Evolutionary conservation across 768 basidiomycete genomes (phyloP), one percentile per base, ranked within the genome.

Genomic region (Amanita muscaria): DNA sequence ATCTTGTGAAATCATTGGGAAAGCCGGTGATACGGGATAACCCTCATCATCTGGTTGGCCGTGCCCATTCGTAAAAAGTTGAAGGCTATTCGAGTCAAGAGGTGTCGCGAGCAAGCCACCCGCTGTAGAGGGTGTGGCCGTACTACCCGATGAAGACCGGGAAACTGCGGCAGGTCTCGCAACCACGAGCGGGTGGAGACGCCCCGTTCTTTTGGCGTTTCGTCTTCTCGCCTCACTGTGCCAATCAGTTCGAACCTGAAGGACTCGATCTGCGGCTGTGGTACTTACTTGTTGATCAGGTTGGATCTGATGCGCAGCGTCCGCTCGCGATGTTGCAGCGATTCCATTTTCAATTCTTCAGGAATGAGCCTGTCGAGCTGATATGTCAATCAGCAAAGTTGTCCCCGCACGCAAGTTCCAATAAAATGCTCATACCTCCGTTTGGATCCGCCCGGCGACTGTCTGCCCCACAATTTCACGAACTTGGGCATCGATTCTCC

Each of bases 401-500:
- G n/a, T n/a, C n/a, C n/a, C n/a, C n/a, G n/a, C n/a, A n/a, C n/a
- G n/a, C n/a, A n/a, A n/a, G n/a, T n/a, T n/a, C n/a, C n/a, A n/a
- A n/a, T n/a, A n/a, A n/a, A n/a, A n/a, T n/a, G n/a, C n/a, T n/a
- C n/a, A n/a, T n/a, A n/a, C n/a, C n/a, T n/a, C n/a, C n/a, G n/a
- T n/a, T n/a, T n/a, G n/a, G n/a, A 78, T 74, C 46, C 63, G 61
- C 19, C 64, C 65, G 46, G 66, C 61, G 5, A 77, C 62, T 35
- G 65, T 50, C 29, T 56, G 56, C 18, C 53, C 55, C 19, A 79
- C 51, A 15, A 61, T 55, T 4, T 61, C 62, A 36, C 58, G 52
- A 22, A 74, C 60, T 42, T 60, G 54, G 21, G 53, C 57, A 29
- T 58, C 55, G 11, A 75, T 54, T 34, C 64, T 61, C 2, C 56